Base-by-base conservation (phyloP, 2,329 filamentous ascomycete genomes). In the Cyphellophora europaea region DNA sequence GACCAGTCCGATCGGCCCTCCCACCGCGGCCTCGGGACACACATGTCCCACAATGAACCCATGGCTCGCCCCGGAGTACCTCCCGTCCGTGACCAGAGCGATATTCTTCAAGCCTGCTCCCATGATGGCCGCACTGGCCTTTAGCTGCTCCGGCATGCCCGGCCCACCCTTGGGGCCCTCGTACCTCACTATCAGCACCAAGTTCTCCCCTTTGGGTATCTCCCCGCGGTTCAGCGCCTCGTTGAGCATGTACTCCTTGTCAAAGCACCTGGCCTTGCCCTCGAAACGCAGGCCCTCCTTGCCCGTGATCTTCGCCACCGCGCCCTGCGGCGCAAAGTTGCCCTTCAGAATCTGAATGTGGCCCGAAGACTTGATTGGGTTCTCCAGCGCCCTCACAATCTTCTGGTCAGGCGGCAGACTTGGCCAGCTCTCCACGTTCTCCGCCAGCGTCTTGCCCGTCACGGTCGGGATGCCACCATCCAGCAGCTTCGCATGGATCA, bases 31-130 rank as follows among this genome's bases (percentile, higher is more conserved):
- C 60, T 96, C 89, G 2, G 89, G 89, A 3, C 83, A 82, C 11
- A 95, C 85, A 52, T 95, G 88, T 1, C 89, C 89, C 11, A 96
- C 85, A 52, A 94, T 91, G 58, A 94, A 94, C 0, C 87, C 87
- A 57, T 95, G 88, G 35, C 74, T 82, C 2, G 87, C 89, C 19
- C 89, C 89, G 30, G 75, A 82, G 58, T 95, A 96, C 30, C 89
- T 67, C 0, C 89, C 89, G 55, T 96, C 89, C 0, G 89, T 96
- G 32, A 96, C 85, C 11, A 96, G 72, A 0, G 89, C 88, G 6
- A 95, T 75, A 51, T 94, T 93, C 34, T 69, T 84, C 34, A 96
- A 67, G 10, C 82, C 82, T 1, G 89, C 89, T 32, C 89, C 89
- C 82, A 94, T 94, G 48, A 96, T 84, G 12, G 88, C 85, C 0